Evolutionary conservation across 116 monocot species (phyloP), one percentile per base, ranked within the genome.

Genomic region (Posidonia oceanica): DNA sequence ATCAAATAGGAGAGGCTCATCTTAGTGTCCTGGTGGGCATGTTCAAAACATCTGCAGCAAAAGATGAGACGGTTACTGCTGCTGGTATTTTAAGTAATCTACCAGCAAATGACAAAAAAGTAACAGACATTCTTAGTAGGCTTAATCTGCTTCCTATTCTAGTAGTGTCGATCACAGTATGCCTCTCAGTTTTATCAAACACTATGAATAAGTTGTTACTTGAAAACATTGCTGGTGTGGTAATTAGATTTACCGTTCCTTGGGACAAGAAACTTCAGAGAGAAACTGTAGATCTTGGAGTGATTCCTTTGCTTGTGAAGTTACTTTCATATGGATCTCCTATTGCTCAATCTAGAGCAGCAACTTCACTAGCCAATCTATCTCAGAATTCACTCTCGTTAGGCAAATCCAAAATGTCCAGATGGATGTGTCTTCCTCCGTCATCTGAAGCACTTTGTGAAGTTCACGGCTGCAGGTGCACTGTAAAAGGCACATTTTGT

Each of bases 251-350:
- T 71, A 89, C 93, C 7, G 77, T 83, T 70, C 81, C 93, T 5
- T 87, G 63, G 64, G 87, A 93, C 68, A 89, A 81, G 63, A 89
- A 89, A 36, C 74, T 89, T 58, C 93, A 93, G 68, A 89, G 61
- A 76, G 14, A 52, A 36, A 75, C 83, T 42, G 87, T 75, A 21
- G 51, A 77, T 3, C 70, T 78, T 7, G 87, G 89, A 6, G 70
- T 87, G 5, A 80, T 89, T 38, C 76, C 78, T 64, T 83, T 76
- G 59, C 87, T 93, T 63, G 74, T 89, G 48, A 89, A 79, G 71
- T 36, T 93, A 56, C 77, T 93, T 37, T 89, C 82, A 38, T 55
- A 59, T 52, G 81, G 76, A n/a, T 84, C 89, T n/a, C 62, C 64
- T 2, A 40, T 63, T 40, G 79, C 84, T 23, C 80, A 84, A 64